Percentiles rank a stretch among this genome's conserved stretches.
phyloP scores from a whole-genome alignment of 306 rosid species.

The Cicer chorassanicum region DNA sequence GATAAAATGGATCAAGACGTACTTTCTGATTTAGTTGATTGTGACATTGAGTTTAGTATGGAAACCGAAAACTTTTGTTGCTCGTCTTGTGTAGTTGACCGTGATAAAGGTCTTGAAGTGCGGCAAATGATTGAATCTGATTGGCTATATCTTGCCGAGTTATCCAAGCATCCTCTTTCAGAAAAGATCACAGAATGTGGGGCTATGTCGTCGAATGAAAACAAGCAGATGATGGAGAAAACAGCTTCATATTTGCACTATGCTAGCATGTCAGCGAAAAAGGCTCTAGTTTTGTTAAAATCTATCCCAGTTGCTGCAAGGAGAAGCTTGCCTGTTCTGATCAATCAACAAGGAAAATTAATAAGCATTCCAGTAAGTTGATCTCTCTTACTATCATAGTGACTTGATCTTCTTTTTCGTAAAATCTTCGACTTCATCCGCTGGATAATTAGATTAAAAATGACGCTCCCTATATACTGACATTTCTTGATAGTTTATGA shows the following conservation, averaged over 20 bases:
- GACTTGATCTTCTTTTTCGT: background rate
- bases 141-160: constrained; percentile 81
- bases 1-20: constrained; percentile 43
- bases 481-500: background rate
- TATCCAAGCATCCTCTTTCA: constrained; percentile 51
- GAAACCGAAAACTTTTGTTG: constrained; percentile 41
- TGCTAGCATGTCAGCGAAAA: constrained; percentile 68
- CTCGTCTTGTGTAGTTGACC: constrained; percentile 50
- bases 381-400: background rate
- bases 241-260: constrained; percentile 50
- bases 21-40: constrained; percentile 42
- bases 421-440: constrained; percentile 14
- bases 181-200: constrained; percentile 42
- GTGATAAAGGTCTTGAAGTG: constrained; percentile 49
- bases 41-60: constrained; percentile 40
- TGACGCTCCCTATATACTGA: background rate
- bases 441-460: background rate
- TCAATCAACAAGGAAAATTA: constrained; percentile 65
- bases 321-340: constrained; percentile 79
- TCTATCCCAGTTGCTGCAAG: constrained; percentile 86
- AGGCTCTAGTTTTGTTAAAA: constrained; percentile 63
- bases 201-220: constrained; percentile 24
- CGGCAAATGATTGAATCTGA: constrained; percentile 85
- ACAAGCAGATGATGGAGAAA: constrained; percentile 47
- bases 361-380: constrained; percentile 80